Percentiles rank a stretch among this genome's conserved stretches.
These are phyloP conservation scores for Herpetospermum pedunculosum DNA, from an alignment of 306 rosid species.

Conservation along the genomic window DNA sequence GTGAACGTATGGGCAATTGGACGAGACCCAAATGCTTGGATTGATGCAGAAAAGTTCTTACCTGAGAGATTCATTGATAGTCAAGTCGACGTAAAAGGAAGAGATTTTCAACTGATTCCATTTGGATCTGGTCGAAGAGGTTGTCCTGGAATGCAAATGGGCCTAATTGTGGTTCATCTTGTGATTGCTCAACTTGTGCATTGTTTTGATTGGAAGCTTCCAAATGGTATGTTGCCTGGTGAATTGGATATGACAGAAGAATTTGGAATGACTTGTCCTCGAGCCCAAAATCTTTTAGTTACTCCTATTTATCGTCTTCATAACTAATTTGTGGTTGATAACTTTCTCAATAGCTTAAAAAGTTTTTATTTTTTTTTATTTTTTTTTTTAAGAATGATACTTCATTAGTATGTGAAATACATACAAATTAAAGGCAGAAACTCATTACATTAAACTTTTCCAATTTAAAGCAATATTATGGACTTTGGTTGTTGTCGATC, in stretches of 20 bases:
- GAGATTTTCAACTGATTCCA: not conserved
- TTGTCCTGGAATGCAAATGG: not conserved
- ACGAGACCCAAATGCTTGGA: not conserved
- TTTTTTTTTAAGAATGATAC: no score
- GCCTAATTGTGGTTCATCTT: not conserved
- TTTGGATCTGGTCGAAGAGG: not conserved
- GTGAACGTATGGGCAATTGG: not conserved
- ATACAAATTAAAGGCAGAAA: no score
- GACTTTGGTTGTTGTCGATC: no score
- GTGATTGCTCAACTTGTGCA: not conserved
- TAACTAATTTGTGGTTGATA: no score
- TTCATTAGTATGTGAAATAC: no score
- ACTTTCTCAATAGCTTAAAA: no score
- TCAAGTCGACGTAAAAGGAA: not conserved
- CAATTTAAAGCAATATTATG: no score
- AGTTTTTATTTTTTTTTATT: no score
- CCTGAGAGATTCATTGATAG: not conserved
- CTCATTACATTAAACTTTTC: no score
- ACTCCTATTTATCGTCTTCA: not conserved
- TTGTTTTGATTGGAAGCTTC: not conserved
- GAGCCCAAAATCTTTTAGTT: not conserved
- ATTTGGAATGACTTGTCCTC: not conserved
- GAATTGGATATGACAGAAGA: not conserved
- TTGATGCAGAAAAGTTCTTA: not conserved
- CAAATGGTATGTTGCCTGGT: not conserved